phyloP scores from a whole-genome alignment of 108 stramenopile genomes.

The Nitzschia sp. region DNA sequence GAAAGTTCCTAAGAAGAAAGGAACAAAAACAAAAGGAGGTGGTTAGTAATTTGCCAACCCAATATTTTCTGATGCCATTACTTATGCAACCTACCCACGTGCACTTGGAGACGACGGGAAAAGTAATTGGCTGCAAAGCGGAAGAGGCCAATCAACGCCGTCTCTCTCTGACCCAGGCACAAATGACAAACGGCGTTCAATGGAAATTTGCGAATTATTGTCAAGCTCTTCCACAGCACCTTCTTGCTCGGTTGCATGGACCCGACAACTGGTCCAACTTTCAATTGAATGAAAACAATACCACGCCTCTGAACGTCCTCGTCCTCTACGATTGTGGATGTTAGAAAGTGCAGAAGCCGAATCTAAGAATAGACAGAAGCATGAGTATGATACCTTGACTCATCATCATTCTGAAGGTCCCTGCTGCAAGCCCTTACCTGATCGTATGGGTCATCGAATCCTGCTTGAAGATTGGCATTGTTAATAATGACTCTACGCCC shows the following conservation, averaged over 20 bases:
- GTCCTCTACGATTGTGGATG: not conserved
- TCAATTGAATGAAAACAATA: not conserved
- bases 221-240: not conserved
- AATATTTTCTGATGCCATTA: not conserved
- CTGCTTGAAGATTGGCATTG: not conserved
- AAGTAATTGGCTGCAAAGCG: not conserved
- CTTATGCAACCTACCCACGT: not conserved
- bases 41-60: too few species aligned
- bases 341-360: not conserved
- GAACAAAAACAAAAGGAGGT: too few species aligned
- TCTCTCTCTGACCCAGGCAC: not conserved
- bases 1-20: not conserved
- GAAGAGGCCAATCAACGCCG: not conserved
- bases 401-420: not conserved
- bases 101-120: not conserved
- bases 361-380: not conserved
- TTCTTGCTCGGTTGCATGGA: not conserved
- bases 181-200: not conserved
- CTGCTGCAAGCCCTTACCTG: not conserved
- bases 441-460: not conserved
- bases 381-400: not conserved
- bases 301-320: not conserved
- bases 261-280: not conserved
- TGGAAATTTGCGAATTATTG: not conserved
- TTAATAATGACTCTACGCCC: not conserved